Evolutionary conservation across 257 asterid species (phyloP), one percentile per base, ranked within the genome.

Genomic region (Schizonepeta tenuifolia): DNA sequence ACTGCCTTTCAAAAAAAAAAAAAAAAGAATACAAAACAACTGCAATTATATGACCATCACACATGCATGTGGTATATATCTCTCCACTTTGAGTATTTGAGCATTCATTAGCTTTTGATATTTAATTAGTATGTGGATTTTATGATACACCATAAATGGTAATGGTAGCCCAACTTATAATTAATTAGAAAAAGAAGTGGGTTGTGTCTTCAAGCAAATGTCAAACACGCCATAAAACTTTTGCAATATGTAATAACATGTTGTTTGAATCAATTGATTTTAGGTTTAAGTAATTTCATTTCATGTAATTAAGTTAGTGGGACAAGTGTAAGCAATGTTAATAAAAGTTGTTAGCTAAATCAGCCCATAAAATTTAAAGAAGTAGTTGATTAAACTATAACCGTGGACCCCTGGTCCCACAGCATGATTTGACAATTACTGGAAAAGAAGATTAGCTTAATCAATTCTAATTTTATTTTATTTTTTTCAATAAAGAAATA

Each of bases 281-380:
- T 17, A 47, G 43, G 11, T 14, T 6, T n/a, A 33, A 33, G 50
- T 31, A 46, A 65, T n/a, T 44, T n/a, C n/a, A n/a, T n/a, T n/a
- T n/a, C 0, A 22, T 13, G 7, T 35, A 53, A 12, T 70, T 57
- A 24, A 71, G 17, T 71, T 71, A 71, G 68, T 71, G 59, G 68
- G 68, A 44, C 59, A 71, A 71, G 58, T 71, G 56, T 17, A 43
- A 44, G 41, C 57, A 44, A 15, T 41, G 36, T 54, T 65, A 49
- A 18, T 47, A 26, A 76, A 59, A 50, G 58, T 66, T 71, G 78
- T 73, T 46, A 47, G 70, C 72, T 61, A 73, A 80, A 83, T 62
- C 75, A 74, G 57, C 74, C 64, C 62, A 56, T 38, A n/a, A 33
- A 65, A 76, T 65, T 73, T 51, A 78, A 67, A 65, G 62, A 69